Evolutionary conservation across 306 rosid genomes (phyloP).

Genomic region (Alnus glutinosa): DNA sequence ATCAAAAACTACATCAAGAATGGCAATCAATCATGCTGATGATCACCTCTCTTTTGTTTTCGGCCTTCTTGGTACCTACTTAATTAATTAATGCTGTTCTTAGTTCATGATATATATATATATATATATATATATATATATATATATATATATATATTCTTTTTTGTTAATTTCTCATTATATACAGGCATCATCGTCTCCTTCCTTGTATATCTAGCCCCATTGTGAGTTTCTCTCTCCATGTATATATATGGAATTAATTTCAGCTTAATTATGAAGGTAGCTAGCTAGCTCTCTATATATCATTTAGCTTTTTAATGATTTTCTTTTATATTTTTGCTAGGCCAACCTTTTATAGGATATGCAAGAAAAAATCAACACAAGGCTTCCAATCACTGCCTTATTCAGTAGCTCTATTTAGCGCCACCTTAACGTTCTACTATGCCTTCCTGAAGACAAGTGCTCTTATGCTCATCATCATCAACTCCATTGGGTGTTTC

Average conservation of each 20-base stretch:
- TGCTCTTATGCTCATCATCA: conserved; percentile 28
- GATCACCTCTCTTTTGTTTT: conserved; percentile 34
- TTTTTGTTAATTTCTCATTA: not conserved
- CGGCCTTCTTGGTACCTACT: conserved; percentile 31
- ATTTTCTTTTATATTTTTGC: not conserved
- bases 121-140: not conserved
- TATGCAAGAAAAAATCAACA: conserved; percentile 34
- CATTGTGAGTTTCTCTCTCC: conserved; percentile 23
- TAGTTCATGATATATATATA: not conserved
- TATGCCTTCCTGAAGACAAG: conserved; percentile 35
- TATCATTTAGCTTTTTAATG: not conserved
- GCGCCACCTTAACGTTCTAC: conserved; percentile 39
- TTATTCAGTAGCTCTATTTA: conserved; percentile 45
- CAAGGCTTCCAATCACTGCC: conserved; percentile 38
- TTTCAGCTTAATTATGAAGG: too few relatives aligned
- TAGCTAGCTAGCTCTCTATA: too few relatives aligned
- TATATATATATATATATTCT: not conserved
- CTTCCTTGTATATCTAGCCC: conserved; percentile 34
- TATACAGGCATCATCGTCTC: conserved; percentile 29
- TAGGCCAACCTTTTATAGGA: conserved; percentile 44
- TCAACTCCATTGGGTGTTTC: conserved; percentile 32
- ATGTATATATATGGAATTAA: too few relatives aligned
- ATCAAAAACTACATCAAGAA: conserved; percentile 5
- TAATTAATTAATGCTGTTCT: too few relatives aligned
- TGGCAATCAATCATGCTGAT: conserved; percentile 20